phyloP scores from a whole-genome alignment of 306 rosid genomes.

The Pterocarpus macrocarpus region DNA sequence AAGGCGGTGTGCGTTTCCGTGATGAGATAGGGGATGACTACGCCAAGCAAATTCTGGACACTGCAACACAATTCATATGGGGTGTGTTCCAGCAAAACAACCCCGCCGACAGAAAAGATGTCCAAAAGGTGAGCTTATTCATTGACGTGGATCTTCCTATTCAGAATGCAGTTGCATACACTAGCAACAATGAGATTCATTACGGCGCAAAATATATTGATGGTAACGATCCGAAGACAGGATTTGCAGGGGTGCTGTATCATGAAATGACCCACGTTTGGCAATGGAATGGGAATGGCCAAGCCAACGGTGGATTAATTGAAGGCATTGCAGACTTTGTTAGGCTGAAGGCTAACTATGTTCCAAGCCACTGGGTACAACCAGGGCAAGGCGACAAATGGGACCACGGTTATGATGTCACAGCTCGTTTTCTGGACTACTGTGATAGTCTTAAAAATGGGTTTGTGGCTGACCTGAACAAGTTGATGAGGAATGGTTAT shows the following conservation, averaged over 20 bases:
- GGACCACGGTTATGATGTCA: constrained; percentile 65
- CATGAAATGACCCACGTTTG: constrained; percentile 64
- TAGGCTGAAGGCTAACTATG: constrained; percentile 57
- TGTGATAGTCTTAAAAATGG: constrained; percentile 53
- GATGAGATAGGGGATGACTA: constrained; percentile 43
- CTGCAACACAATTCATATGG: constrained; percentile 54
- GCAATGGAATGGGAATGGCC: constrained; percentile 73
- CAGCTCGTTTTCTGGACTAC: constrained; percentile 64
- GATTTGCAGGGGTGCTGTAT: constrained; percentile 60
- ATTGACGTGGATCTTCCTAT: constrained; percentile 36
- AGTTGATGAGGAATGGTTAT: constrained; percentile 52
- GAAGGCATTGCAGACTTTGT: constrained; percentile 71
- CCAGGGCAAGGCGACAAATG: constrained; percentile 55
- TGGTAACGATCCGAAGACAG: constrained; percentile 48
- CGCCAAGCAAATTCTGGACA: constrained; percentile 44
- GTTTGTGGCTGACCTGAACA: constrained; percentile 59
- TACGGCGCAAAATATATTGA: constrained; percentile 44
- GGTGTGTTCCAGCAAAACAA: constrained; percentile 30
- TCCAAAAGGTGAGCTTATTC: constrained; percentile 29
- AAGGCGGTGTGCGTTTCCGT: constrained; percentile 56
- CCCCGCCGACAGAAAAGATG: constrained; percentile 42
- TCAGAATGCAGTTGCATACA: constrained; percentile 40
- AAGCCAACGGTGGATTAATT: constrained; percentile 42
- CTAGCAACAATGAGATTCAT: constrained; percentile 56
- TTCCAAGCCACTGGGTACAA: constrained; percentile 45